phyloP scores from a whole-genome alignment of 2,329 filamentous ascomycete genomes.

The Bipolaris bicolor region DNA sequence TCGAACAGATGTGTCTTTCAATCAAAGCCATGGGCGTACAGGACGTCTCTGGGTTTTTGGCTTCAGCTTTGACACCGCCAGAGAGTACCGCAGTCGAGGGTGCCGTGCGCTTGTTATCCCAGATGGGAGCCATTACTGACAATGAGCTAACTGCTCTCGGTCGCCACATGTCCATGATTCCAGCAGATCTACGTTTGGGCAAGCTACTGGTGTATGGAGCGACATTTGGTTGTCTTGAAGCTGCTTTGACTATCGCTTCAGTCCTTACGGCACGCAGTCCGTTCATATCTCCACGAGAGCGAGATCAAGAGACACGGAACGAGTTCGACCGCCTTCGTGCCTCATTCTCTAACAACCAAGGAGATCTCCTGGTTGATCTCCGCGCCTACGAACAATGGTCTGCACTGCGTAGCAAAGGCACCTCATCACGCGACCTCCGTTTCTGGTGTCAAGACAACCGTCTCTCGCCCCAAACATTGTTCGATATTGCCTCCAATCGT shows the following conservation, averaged over 20 bases:
- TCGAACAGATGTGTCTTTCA: slow-evolving; percentile 92
- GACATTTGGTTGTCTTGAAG: slow-evolving; percentile 89
- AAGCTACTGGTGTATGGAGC: slow-evolving; percentile 96
- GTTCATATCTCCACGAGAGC: slow-evolving; percentile 82
- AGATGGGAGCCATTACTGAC: slow-evolving; percentile 89
- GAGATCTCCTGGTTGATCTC: slow-evolving; percentile 87
- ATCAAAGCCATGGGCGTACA: slow-evolving; percentile 93
- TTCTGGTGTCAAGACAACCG: slow-evolving; percentile 86
- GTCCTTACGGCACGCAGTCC: slow-evolving; percentile 90
- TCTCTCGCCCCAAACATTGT: slow-evolving; percentile 80
- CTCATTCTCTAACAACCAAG: slow-evolving; percentile 76
- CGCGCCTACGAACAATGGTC: slow-evolving; percentile 84
- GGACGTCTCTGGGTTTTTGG: slow-evolving; percentile 81
- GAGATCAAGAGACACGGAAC: slow-evolving; percentile 82
- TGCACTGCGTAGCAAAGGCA: slow-evolving; percentile 63
- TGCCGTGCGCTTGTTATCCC: slow-evolving; percentile 75
- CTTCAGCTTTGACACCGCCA: slow-evolving; percentile 86
- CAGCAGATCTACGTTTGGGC: slow-evolving; percentile 87
- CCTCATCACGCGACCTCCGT: slow-evolving; percentile 67
- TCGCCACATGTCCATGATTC: slow-evolving; percentile 91
- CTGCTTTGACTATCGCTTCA: slow-evolving; percentile 85
- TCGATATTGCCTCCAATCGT: slow-evolving; percentile 85
- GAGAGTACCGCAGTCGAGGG: slow-evolving; percentile 84
- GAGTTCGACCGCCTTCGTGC: slow-evolving; percentile 78
- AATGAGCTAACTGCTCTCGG: slow-evolving; percentile 89